A percentile compares a stretch with the other conserved stretches of the same genome.
These are phyloP conservation scores for Cucumis cinereus DNA, from an alignment of 306 rosid species.

Conservation along the genomic window DNA sequence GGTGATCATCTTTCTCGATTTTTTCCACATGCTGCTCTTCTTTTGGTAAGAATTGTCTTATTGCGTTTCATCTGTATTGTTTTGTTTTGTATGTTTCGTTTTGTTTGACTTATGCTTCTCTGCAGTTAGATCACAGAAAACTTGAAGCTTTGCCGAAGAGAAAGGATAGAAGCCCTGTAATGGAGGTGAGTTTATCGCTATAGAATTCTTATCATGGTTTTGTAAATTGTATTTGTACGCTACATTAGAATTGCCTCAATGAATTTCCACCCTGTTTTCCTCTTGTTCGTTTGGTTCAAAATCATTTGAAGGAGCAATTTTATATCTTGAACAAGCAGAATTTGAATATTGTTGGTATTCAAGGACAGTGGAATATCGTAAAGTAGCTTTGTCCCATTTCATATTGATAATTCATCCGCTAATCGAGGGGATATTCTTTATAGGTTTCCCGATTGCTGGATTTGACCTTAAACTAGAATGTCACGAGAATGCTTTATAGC, in stretches of 20 bases:
- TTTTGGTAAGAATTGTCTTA: slow-evolving; percentile 38
- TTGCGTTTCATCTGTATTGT: neutral
- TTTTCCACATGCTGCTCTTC: slow-evolving; percentile 77
- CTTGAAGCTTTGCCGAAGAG: slow-evolving; percentile 59
- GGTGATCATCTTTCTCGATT: slow-evolving; percentile 82
- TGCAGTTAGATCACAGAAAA: slow-evolving; percentile 78
- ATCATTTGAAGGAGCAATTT: neutral
- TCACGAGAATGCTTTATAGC: neutral
- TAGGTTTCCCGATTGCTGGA: neutral
- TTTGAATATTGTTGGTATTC: neutral
- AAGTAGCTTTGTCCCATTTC: neutral
- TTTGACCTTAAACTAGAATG: neutral
- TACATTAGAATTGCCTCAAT: neutral
- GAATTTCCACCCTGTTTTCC: neutral
- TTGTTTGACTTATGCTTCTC: slow-evolving; percentile 4
- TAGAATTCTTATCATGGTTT: neutral
- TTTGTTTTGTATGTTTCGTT: neutral
- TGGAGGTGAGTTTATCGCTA: slow-evolving; percentile 49
- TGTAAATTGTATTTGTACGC: neutral
- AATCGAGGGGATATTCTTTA: neutral
- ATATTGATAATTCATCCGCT: neutral
- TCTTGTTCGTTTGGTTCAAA: neutral
- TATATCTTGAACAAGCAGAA: neutral
- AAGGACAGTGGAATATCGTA: neutral
- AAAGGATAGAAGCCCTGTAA: slow-evolving; percentile 49